Base-by-base conservation (phyloP, 805 yeast genomes). In the Candida pini region DNA sequence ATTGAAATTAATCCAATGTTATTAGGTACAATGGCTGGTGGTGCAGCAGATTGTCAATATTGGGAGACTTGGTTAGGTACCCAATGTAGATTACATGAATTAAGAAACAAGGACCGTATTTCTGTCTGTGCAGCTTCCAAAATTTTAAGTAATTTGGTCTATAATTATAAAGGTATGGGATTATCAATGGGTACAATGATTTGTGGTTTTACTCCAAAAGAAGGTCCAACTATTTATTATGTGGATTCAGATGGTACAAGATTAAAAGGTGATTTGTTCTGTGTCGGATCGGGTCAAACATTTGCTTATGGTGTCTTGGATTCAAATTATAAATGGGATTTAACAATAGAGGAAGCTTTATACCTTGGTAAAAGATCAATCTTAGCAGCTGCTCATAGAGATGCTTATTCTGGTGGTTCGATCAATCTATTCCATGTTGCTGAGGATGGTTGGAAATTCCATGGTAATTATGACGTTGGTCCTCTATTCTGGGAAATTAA, bases 21-120 rank as follows among this genome's bases (percentile, higher is more conserved):
- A 45, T 71, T 92, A 51, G 98, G 98, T 46, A 92, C 98, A 15
- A 80, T 92, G 96, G 98, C 98, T 22, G 98, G 98, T 65, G 97
- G 97, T 68, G 98, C 98, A 32, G 97, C 97, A 21, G 98, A 92
- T 65, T 92, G 98, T 71, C 98, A 92, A 62, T 92, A 71, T 64
- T 92, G 98, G 98, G 97, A 92, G 66, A 86, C 97, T 24, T 92
- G 97, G 97, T 73, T 92, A 41, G 98, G 98, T 43, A 69, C 95
- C 13, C 97, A 92, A 64, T 90, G 97, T 68, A 72, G 98, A 54
- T 65, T 92, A 52, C 95, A 89, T 61, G 98, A 92, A 62, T 72
- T 92, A 53, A 76, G 96, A 57, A 92, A 90, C 60, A 89, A 90
- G 64, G 90, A 88, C 64, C 76, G 98, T 51, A 92, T 92, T 47